Percentiles rank a stretch among this genome's conserved stretches.
Evolutionary conservation across 2,329 filamentous ascomycete genomes (phyloP).

Genomic region (Colletotrichum falcatum): DNA sequence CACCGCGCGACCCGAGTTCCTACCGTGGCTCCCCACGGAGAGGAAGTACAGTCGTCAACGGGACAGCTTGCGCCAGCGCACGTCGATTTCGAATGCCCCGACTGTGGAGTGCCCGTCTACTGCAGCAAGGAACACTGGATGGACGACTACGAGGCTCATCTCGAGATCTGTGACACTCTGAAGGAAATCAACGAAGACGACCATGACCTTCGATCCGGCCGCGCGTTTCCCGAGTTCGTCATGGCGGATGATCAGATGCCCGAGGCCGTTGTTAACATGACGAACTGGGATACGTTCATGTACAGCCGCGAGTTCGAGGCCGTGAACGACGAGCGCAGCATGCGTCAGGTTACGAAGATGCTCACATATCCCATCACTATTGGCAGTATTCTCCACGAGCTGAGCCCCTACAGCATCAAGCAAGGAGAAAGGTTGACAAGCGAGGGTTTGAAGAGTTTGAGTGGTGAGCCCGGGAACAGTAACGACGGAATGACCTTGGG

Average conservation of each 20-base stretch:
- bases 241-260: slow-evolving; percentile 92
- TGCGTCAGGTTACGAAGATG: slow-evolving; percentile 92
- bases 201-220: slow-evolving; percentile 90
- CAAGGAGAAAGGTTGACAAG: slow-evolving; percentile 80
- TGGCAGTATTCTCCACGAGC: slow-evolving; percentile 90
- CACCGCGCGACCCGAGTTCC: slow-evolving; percentile 82
- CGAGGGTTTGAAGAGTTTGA: slow-evolving; percentile 94
- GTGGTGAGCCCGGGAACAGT: slow-evolving; percentile 69
- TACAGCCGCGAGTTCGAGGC: slow-evolving; percentile 93
- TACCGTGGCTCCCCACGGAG: slow-evolving; percentile 72
- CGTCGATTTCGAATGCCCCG: slow-evolving; percentile 93
- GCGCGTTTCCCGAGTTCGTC: slow-evolving; percentile 93
- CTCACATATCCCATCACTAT: slow-evolving; percentile 95
- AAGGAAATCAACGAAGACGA: slow-evolving; percentile 98
- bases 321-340: slow-evolving; percentile 88
- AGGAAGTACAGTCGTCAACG: slow-evolving; percentile 67
- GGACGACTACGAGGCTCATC: slow-evolving; percentile 92
- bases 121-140: slow-evolving; percentile 97
- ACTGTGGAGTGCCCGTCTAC: slow-evolving; percentile 93
- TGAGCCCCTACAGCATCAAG: slow-evolving; percentile 90
- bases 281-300: slow-evolving; percentile 97
- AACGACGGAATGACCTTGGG: neutral
- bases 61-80: slow-evolving; percentile 77
- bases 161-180: slow-evolving; percentile 92
- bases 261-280: slow-evolving; percentile 95